Evolutionary conservation across 192 early-diverging fungal species (phyloP).

Genomic region (Coemansia sp.): DNA sequence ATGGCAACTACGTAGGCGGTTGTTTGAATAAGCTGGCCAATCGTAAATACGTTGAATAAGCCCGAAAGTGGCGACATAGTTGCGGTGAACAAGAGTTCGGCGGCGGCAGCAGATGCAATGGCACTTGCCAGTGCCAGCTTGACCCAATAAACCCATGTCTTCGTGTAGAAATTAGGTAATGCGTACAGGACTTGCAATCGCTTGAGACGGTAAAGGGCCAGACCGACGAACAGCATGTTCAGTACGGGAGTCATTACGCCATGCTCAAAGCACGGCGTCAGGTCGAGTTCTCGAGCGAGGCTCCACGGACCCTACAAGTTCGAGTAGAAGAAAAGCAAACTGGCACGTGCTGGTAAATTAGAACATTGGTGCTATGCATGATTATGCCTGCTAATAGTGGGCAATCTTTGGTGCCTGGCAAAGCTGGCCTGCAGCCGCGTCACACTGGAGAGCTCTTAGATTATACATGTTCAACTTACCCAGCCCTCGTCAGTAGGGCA

Average conservation of each 20-base stretch:
- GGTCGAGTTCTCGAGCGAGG: constrained; percentile 20
- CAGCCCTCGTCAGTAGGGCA: constrained; percentile 22
- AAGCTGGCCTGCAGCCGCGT: neutral
- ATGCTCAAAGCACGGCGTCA: constrained; percentile 42
- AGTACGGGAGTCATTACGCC: constrained; percentile 18
- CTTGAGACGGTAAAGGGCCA: constrained; percentile 11
- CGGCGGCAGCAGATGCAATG: constrained; percentile 1
- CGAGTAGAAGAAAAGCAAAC: neutral
- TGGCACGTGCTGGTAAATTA: neutral
- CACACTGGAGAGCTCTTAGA: neutral
- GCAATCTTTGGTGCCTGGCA: neutral
- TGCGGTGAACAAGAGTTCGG: constrained; percentile 11
- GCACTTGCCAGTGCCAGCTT: constrained; percentile 18
- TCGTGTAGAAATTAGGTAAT: constrained; percentile 1
- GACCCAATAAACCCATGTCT: constrained; percentile 14
- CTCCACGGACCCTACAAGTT: constrained; percentile 40
- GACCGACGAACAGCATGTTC: constrained; percentile 18
- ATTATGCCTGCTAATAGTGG: neutral
- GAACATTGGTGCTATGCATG: constrained; percentile 1
- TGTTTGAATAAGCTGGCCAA: constrained; percentile 16
- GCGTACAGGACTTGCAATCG: neutral
- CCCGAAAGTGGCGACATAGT: too few relatives aligned
- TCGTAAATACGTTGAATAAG: constrained; percentile 14
- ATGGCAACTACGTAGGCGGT: constrained; percentile 9
- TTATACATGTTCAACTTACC: constrained; percentile 16